Evolutionary conservation across 257 asterid species (phyloP).

Genomic region (Petunia secreta): DNA sequence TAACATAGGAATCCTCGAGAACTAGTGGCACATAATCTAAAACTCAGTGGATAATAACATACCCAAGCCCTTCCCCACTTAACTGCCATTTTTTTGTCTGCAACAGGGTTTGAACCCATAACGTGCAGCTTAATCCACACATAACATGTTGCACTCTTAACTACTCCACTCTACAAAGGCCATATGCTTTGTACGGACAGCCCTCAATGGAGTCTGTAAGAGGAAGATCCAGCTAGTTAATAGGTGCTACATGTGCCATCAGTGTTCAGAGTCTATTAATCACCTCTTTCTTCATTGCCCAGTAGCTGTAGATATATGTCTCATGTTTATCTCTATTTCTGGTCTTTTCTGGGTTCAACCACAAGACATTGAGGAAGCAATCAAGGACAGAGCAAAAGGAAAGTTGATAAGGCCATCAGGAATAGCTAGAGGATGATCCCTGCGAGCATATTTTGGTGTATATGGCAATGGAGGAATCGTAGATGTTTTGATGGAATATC

Average conservation of each 20-base stretch:
- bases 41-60: too few relatives aligned
- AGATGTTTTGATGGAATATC: conserved; percentile 1
- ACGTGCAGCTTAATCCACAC: too few relatives aligned
- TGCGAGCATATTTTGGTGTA: neutral
- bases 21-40: too few relatives aligned
- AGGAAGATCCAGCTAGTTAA: neutral
- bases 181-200: neutral
- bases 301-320: neutral
- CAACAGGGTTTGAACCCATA: too few relatives aligned
- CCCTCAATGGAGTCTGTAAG: neutral
- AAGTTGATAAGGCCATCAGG: neutral
- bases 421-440: neutral
- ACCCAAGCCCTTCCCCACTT: too few relatives aligned
- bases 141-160: too few relatives aligned
- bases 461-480: neutral
- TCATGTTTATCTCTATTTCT: neutral
- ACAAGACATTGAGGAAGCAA: neutral
- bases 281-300: neutral
- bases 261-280: neutral
- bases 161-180: too few relatives aligned
- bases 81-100: too few relatives aligned
- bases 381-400: neutral
- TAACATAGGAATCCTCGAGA: too few relatives aligned
- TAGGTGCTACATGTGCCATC: neutral
- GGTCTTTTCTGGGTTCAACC: neutral